Conservation (phyloP, 1,284 basidiomycete genomes). For the Ganoderma leucocontextum region DNA sequence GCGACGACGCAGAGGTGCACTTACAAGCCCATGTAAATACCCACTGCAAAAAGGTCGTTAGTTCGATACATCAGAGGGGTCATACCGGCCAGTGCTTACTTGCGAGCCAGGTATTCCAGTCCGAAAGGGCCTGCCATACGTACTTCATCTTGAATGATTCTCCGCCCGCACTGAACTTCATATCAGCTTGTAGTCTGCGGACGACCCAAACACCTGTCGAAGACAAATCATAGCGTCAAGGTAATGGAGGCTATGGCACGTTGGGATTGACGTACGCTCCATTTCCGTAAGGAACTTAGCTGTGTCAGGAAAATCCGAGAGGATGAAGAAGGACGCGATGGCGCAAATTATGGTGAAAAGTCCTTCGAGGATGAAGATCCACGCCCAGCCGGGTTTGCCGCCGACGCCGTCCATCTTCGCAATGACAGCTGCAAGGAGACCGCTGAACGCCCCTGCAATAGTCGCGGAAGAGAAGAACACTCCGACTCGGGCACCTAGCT, state of each 20-base stretch:
- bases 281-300: slow-evolving; percentile 61
- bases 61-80: not conserved
- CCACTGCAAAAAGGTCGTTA: slow-evolving; percentile 43
- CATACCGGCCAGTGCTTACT: slow-evolving; percentile 40
- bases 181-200: slow-evolving; percentile 55
- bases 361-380: slow-evolving; percentile 85
- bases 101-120: slow-evolving; percentile 62
- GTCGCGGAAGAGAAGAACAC: slow-evolving; percentile 77
- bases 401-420: slow-evolving; percentile 74
- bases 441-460: slow-evolving; percentile 75
- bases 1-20: slow-evolving; percentile 11
- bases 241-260: not conserved
- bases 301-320: slow-evolving; percentile 67
- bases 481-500: slow-evolving; percentile 66
- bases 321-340: slow-evolving; percentile 59
- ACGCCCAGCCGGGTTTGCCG: slow-evolving; percentile 65
- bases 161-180: slow-evolving; percentile 57
- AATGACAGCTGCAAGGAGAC: slow-evolving; percentile 71
- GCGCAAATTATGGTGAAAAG: slow-evolving; percentile 68
- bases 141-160: slow-evolving; percentile 56
- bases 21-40: slow-evolving; percentile 58
- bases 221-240: not conserved
- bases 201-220: slow-evolving; percentile 53
- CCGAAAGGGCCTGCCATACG: slow-evolving; percentile 55
- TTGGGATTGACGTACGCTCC: slow-evolving; percentile 48